Evolutionary conservation across 768 basidiomycete species (phyloP).

Genomic region (Piloderma croceum): DNA sequence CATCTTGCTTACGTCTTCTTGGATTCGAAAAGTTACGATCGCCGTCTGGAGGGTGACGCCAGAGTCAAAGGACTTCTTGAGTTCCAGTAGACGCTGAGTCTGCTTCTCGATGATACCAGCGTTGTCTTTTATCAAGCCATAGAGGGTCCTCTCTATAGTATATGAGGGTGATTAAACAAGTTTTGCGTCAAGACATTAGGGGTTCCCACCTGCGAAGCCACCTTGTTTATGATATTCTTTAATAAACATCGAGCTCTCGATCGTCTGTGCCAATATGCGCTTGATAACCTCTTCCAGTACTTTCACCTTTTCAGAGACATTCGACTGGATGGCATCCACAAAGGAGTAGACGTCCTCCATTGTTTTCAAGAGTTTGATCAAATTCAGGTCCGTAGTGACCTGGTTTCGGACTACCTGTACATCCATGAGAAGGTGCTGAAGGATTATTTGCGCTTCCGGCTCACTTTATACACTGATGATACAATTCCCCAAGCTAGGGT

Average conservation of each 20-base stretch:
- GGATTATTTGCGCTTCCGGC: background rate
- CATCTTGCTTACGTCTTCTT: conserved; percentile 20
- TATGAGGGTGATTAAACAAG: background rate
- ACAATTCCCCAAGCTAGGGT: conserved; percentile 24
- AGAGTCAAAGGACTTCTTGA: conserved; percentile 23
- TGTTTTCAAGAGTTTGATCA: conserved; percentile 16
- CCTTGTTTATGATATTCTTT: conserved; percentile 25
- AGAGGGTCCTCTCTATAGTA: background rate
- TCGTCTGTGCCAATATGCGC: conserved; percentile 21
- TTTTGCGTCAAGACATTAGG: background rate
- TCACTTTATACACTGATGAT: conserved; percentile 23
- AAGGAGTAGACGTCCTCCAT: conserved; percentile 25
- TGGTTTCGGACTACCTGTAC: conserved; percentile 22
- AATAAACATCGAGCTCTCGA: conserved; percentile 27
- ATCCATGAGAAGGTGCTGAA: conserved; percentile 9
- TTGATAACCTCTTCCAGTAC: conserved; percentile 20
- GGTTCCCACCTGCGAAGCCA: conserved; percentile 23
- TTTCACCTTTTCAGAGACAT: conserved; percentile 24
- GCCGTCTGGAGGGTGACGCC: conserved; percentile 20
- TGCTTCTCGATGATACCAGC: conserved; percentile 20
- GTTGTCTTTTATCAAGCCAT: background rate
- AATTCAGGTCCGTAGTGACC: conserved; percentile 15
- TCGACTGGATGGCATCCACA: conserved; percentile 22
- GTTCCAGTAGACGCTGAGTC: conserved; percentile 14
- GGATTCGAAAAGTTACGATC: conserved; percentile 24